Conservation (phyloP, 2,329 filamentous ascomycete species). For the Aspergillus phoenicis region DNA sequence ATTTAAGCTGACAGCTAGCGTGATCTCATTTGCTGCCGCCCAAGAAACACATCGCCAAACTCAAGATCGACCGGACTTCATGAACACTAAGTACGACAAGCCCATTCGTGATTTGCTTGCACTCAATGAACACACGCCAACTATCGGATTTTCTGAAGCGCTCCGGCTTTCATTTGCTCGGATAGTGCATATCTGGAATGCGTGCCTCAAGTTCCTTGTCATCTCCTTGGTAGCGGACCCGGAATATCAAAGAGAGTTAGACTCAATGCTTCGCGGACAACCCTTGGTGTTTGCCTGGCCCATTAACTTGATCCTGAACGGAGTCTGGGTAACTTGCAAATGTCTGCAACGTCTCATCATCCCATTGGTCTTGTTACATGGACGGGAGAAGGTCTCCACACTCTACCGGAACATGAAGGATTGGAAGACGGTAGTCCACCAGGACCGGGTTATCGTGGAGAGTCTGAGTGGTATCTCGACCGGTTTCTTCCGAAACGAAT, state of each 20-base stretch:
- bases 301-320: slow-evolving; percentile 43
- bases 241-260: slow-evolving; percentile 54
- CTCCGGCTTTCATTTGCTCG: slow-evolving; percentile 45
- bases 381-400: slow-evolving; percentile 45
- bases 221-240: slow-evolving; percentile 55
- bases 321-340: slow-evolving; percentile 52
- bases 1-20: slow-evolving; percentile 35
- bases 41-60: slow-evolving; percentile 13
- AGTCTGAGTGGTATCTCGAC: slow-evolving; percentile 51
- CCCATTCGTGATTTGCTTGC: slow-evolving; percentile 36
- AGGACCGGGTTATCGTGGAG: slow-evolving; percentile 49
- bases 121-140: neutral
- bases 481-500: slow-evolving; percentile 46
- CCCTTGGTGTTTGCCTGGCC: slow-evolving; percentile 37
- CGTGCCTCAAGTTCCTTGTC: slow-evolving; percentile 49
- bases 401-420: slow-evolving; percentile 35
- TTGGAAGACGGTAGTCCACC: slow-evolving; percentile 47
- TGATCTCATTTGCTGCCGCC: slow-evolving; percentile 27
- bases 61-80: slow-evolving; percentile 21
- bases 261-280: slow-evolving; percentile 43
- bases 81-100: slow-evolving; percentile 26
- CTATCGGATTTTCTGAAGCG: slow-evolving; percentile 14
- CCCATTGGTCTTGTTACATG: slow-evolving; percentile 52
- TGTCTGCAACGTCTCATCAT: slow-evolving; percentile 46
- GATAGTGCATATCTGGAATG: slow-evolving; percentile 28